A percentile compares a stretch with the other conserved stretches of the same genome.
phyloP scores from a whole-genome alignment of 495 filamentous ascomycete genomes.

The Bryoglossum gracile region DNA sequence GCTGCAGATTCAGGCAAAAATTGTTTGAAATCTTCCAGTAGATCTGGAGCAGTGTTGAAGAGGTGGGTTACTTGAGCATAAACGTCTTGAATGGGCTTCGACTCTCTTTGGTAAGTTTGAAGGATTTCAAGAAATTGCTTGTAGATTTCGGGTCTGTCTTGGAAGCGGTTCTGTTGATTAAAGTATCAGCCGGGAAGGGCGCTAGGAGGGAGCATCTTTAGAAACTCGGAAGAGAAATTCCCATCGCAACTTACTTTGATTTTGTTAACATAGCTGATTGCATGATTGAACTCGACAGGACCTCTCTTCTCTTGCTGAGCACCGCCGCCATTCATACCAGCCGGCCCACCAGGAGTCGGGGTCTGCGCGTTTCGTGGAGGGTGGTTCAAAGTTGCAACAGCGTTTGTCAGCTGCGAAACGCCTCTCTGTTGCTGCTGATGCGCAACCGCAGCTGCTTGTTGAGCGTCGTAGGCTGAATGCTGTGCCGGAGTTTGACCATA shows the following conservation, averaged over 20 bases:
- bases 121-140: slow-evolving; percentile 98
- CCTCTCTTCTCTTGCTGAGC: slow-evolving; percentile 74
- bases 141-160: slow-evolving; percentile 93
- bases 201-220: slow-evolving; percentile 1
- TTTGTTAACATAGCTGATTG: slow-evolving; percentile 99
- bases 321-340: slow-evolving; percentile 34
- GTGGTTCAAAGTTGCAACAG: slow-evolving; percentile 47
- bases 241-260: slow-evolving; percentile 65
- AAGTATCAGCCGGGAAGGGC: neutral
- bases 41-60: slow-evolving; percentile 90
- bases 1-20: slow-evolving; percentile 96
- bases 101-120: slow-evolving; percentile 97
- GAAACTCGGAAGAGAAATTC: neutral
- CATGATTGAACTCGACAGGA: slow-evolving; percentile 98
- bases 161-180: slow-evolving; percentile 74
- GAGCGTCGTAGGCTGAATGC: slow-evolving; percentile 40
- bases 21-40: slow-evolving; percentile 98
- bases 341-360: slow-evolving; percentile 39
- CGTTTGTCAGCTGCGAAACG: slow-evolving; percentile 72
- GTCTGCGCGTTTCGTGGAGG: slow-evolving; percentile 33
- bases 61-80: slow-evolving; percentile 95
- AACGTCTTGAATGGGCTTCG: slow-evolving; percentile 97
- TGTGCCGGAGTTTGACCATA: slow-evolving; percentile 38
- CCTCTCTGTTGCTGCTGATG: slow-evolving; percentile 78
- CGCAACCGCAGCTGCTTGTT: slow-evolving; percentile 41